Evolutionary conservation across 441 rosid genomes (phyloP), one percentile per base, ranked within the genome.

Genomic region (Bocquillonia castaneifolia): DNA sequence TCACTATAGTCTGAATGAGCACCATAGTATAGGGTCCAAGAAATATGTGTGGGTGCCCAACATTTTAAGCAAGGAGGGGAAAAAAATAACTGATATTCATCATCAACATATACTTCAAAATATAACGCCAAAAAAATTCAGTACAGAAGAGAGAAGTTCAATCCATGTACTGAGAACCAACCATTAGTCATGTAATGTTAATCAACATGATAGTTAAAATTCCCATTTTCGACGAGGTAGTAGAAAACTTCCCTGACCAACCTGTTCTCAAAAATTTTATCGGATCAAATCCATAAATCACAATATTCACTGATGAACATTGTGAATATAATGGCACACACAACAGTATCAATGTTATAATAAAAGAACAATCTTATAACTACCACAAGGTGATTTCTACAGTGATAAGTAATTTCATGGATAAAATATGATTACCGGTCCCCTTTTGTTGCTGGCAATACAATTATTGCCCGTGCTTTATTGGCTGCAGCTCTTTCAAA

Each of bases 401-500:
- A 52, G 54, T 53, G 28, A 34, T 29, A 45, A 25, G 47, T 20
- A 71, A 53, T 53, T 47, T 71, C 56, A 6, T 45, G 63, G 32
- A 57, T 32, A 68, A 36, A 48, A n/a, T n/a, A n/a, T n/a, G n/a
- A n/a, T n/a, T 79, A 93, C 99, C 87, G 71, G 74, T 93, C 96
- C 73, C 88, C 91, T 74, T 84, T 88, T 13, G 90, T 85, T 13
- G 91, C 82, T 72, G 99, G 93, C 79, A 93, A 78, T 77, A 93
- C 86, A 62, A 93, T 87, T 78, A 93, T 85, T 67, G 97, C 92
- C 75, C 96, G 95, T 15, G 97, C 99, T 82, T 75, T 84, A 73
- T 67, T 69, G 53, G 96, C 97, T 25, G 99, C 97, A 74, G 97
- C 96, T 78, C 96, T 83, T 79, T 91, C 93, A 71, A 85, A 91